phyloP scores from a whole-genome alignment of 225 moss, liverwort and hornwort species.

The Neckera pumila region DNA sequence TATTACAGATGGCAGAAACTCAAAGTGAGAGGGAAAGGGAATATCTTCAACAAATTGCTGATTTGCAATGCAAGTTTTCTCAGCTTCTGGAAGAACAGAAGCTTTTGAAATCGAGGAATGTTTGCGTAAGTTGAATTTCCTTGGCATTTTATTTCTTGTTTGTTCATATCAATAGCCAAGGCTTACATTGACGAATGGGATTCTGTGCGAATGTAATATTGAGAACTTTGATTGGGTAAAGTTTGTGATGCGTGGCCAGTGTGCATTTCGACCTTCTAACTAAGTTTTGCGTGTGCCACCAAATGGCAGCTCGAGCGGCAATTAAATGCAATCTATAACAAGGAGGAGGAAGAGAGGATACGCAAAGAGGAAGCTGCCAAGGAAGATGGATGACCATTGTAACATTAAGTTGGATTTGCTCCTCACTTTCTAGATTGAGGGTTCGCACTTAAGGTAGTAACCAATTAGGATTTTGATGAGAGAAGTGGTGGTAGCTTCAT shows the following conservation, averaged over 20 bases:
- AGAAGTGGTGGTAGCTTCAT: neutral
- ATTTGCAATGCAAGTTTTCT: conserved; percentile 24
- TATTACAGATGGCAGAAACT: conserved; percentile 19
- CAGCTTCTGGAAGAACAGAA: conserved; percentile 29
- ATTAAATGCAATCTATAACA: conserved; percentile 44
- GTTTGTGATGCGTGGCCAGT: neutral
- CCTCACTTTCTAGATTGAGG: neutral
- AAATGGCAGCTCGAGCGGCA: conserved; percentile 40
- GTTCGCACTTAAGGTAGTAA: neutral
- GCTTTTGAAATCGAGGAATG: conserved; percentile 23
- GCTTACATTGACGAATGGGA: neutral
- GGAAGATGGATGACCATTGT: conserved; percentile 19
- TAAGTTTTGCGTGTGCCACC: neutral
- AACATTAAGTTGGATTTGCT: neutral
- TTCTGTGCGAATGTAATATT: neutral
- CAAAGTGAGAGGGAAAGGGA: conserved; percentile 34
- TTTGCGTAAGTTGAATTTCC: conserved; percentile 19
- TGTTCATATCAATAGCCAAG: neutral
- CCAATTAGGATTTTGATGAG: neutral
- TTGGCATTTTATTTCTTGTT: neutral
- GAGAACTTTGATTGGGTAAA: neutral
- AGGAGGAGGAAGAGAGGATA: conserved; percentile 58
- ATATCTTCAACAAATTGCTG: conserved; percentile 37
- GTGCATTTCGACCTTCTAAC: neutral
- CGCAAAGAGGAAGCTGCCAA: conserved; percentile 42